Percentiles rank a stretch among this genome's conserved stretches.
phyloP scores from a whole-genome alignment of 495 filamentous ascomycete genomes.

The Polyplosphaeria fusca region DNA sequence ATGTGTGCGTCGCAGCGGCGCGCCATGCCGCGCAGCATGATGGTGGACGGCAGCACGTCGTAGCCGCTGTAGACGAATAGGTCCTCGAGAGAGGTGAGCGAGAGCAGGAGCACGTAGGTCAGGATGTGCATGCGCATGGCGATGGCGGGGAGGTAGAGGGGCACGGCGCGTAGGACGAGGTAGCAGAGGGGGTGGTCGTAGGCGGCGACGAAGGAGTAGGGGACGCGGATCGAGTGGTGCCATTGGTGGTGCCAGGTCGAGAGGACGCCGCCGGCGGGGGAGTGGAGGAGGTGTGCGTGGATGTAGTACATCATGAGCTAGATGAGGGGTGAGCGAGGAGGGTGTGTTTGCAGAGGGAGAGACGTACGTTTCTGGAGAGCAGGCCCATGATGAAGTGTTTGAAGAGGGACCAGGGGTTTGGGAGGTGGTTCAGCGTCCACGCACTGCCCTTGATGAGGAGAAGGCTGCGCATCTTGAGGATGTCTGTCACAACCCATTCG shows the following conservation, averaged over 20 bases:
- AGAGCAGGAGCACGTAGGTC: constrained; percentile 70
- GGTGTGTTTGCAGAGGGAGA: background rate
- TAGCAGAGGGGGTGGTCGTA: constrained; percentile 81
- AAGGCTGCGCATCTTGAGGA: constrained; percentile 52
- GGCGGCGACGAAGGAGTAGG: constrained; percentile 65
- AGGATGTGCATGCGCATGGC: constrained; percentile 70
- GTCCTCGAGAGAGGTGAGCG: constrained; percentile 70
- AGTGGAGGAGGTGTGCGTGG: constrained; percentile 71
- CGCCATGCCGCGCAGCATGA: constrained; percentile 72
- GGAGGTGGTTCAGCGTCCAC: constrained; percentile 43
- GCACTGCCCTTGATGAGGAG: constrained; percentile 51
- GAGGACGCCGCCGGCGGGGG: constrained; percentile 35
- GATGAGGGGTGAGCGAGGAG: too few relatives aligned
- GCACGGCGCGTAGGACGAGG: constrained; percentile 65
- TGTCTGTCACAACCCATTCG: constrained; percentile 53
- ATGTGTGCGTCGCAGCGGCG: constrained; percentile 68
- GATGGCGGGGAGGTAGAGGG: constrained; percentile 67
- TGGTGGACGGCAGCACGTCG: constrained; percentile 62
- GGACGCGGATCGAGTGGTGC: constrained; percentile 61
- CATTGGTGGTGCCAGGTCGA: constrained; percentile 56
- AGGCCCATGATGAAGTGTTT: constrained; percentile 54
- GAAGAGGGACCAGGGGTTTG: constrained; percentile 61
- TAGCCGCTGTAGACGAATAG: constrained; percentile 77
- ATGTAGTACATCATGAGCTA: constrained; percentile 61
- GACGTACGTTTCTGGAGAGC: constrained; percentile 54